Conservation (phyloP, 306 rosid species). For the Begonia fuchsioides region DNA sequence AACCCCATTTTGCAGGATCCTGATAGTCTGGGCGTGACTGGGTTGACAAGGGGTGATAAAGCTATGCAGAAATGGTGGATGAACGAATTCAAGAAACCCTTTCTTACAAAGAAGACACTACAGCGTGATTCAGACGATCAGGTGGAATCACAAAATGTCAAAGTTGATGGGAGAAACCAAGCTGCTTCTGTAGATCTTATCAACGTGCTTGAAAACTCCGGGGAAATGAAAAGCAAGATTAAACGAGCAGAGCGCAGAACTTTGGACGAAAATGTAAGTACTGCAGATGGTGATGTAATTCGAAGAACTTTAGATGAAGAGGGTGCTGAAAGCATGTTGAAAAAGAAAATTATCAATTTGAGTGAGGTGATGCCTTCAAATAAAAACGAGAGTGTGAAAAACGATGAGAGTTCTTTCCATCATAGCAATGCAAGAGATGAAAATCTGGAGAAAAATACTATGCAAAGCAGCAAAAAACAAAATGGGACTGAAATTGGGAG, state of each 20-base stretch:
- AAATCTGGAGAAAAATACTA: constrained; percentile 6
- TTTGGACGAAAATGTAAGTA: constrained; percentile 12
- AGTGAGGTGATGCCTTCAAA: constrained; percentile 6
- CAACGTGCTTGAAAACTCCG: constrained; percentile 1
- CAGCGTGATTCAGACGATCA: constrained; percentile 6
- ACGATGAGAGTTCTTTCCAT: constrained; percentile 8
- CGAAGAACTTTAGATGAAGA: constrained; percentile 6
- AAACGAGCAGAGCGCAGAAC: constrained; percentile 23
- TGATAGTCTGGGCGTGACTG: constrained; percentile 30
- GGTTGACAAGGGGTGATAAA: constrained; percentile 48
- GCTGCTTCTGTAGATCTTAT: constrained; percentile 2
- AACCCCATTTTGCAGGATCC: constrained; percentile 81
- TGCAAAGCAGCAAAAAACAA: constrained; percentile 1
- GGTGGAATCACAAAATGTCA: constrained; percentile 8
- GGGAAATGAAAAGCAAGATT: constrained; percentile 7
- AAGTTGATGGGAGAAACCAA: not conserved
- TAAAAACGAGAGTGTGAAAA: constrained; percentile 1
- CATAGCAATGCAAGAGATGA: constrained; percentile 10
- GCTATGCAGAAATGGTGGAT: constrained; percentile 48
- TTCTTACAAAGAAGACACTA: constrained; percentile 26
- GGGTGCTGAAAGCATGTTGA: not conserved
- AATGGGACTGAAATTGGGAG: constrained; percentile 3
- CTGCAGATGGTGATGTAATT: not conserved
- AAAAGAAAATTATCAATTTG: not conserved
- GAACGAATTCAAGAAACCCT: constrained; percentile 41